Evolutionary conservation across 1,284 basidiomycete species (phyloP).

Genomic region (Ceratobasidium sp.): DNA sequence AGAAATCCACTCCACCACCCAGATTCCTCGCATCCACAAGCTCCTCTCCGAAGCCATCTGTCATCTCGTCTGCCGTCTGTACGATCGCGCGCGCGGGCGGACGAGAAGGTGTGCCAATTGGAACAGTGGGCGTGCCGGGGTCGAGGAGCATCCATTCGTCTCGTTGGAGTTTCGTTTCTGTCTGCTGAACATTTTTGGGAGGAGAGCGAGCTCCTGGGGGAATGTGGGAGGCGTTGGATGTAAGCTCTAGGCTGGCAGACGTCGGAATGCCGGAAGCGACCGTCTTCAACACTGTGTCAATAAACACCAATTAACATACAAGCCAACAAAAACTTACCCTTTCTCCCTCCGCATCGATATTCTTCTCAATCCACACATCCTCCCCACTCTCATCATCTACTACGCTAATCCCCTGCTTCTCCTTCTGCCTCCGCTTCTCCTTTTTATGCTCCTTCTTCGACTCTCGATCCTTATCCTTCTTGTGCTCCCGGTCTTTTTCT

Average conservation of each 20-base stretch:
- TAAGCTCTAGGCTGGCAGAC: slow-evolving; percentile 74
- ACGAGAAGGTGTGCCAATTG: slow-evolving; percentile 48
- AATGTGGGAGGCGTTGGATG: slow-evolving; percentile 63
- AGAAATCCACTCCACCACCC: slow-evolving; percentile 79
- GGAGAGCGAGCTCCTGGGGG: slow-evolving; percentile 62
- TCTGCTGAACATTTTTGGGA: slow-evolving; percentile 56
- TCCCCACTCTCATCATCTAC: slow-evolving; percentile 75
- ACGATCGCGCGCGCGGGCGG: slow-evolving; percentile 46
- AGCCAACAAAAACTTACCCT: slow-evolving; percentile 59
- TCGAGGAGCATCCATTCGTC: slow-evolving; percentile 93
- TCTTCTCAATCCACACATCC: slow-evolving; percentile 88
- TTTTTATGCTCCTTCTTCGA: slow-evolving; percentile 51
- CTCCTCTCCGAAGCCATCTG: slow-evolving; percentile 76
- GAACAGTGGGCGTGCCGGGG: slow-evolving; percentile 49
- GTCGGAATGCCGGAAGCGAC: slow-evolving; percentile 82
- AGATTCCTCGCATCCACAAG: slow-evolving; percentile 61
- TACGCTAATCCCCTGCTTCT: slow-evolving; percentile 54
- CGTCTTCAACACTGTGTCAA: slow-evolving; percentile 57
- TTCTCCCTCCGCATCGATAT: slow-evolving; percentile 80
- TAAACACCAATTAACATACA: slow-evolving; percentile 13
- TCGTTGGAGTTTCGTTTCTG: slow-evolving; percentile 65
- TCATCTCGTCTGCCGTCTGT: slow-evolving; percentile 61
- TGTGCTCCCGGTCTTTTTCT: slow-evolving; percentile 53
- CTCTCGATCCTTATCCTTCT: slow-evolving; percentile 57
- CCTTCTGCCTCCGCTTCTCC: slow-evolving; percentile 51